phyloP scores from a whole-genome alignment of 805 yeast genomes.

The Candida maris region DNA sequence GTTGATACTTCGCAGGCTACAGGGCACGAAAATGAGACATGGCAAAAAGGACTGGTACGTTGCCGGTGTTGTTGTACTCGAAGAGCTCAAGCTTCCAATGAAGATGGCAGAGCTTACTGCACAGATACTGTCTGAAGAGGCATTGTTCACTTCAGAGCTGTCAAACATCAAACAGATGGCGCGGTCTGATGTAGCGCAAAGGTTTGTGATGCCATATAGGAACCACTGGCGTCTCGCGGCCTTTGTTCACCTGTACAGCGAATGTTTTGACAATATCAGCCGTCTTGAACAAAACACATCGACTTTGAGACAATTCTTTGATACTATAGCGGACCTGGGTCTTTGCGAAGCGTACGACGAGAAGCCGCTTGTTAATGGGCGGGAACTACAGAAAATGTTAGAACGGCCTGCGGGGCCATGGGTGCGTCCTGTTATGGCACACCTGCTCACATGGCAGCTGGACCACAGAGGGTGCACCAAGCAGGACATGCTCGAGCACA shows the following conservation, averaged over 20 bases:
- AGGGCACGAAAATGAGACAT: constrained; percentile 29
- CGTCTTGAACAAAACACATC: constrained; percentile 20
- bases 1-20: constrained; percentile 49
- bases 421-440: constrained; percentile 58
- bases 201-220: constrained; percentile 49
- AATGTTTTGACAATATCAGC: constrained; percentile 3
- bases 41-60: constrained; percentile 34
- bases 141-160: constrained; percentile 28
- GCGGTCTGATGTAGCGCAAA: constrained; percentile 59
- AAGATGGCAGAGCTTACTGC: constrained; percentile 51
- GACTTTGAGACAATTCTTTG: constrained; percentile 20
- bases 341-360: constrained; percentile 44
- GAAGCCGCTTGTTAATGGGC: constrained; percentile 76
- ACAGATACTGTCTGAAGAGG: constrained; percentile 36
- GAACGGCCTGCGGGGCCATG: constrained; percentile 80
- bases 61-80: constrained; percentile 52
- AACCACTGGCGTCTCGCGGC: constrained; percentile 46
- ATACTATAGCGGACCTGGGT: constrained; percentile 9
- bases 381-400: constrained; percentile 50
- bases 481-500: constrained; percentile 52
- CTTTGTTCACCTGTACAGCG: constrained; percentile 16
- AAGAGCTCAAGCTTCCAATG: constrained; percentile 66
- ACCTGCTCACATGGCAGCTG: constrained; percentile 70
- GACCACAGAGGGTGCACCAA: constrained; percentile 57
- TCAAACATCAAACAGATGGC: constrained; percentile 26